Evolutionary conservation across 1,284 basidiomycete genomes (phyloP), one percentile per base, ranked within the genome.

Genomic region (Anthracocystis setariae): DNA sequence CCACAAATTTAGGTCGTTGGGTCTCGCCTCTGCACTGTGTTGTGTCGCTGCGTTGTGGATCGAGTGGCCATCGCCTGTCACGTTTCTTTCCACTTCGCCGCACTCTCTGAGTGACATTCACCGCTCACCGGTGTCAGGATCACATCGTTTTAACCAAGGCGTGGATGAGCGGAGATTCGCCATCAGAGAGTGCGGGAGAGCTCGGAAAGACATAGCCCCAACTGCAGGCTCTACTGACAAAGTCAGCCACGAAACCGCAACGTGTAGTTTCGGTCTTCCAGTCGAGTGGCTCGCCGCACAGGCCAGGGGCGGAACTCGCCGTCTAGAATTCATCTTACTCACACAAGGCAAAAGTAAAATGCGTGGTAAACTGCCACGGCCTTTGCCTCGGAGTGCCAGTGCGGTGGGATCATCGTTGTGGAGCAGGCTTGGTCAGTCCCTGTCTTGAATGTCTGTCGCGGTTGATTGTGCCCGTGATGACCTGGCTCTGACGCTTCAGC

Each of bases 381-480:
- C 37, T 52, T 57, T 56, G 53, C 53, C 64, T 61, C 58, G 52
- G 57, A 35, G 25, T 21, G 27, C n/a, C n/a, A n/a, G n/a, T n/a
- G n/a, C n/a, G n/a, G n/a, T n/a, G n/a, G n/a, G n/a, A n/a, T n/a
- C n/a, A n/a, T n/a, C n/a, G n/a, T n/a, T n/a, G n/a, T n/a, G n/a
- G n/a, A n/a, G n/a, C n/a, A n/a, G n/a, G n/a, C n/a, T 46, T 7
- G 25, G 17, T 5, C 17, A 3, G 12, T 8, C 10, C 20, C 18
- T 42, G 7, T 23, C 10, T 21, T 23, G 40, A 42, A 23, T 3
- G n/a, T n/a, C n/a, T n/a, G n/a, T n/a, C n/a, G n/a, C n/a, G n/a
- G n/a, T n/a, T n/a, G n/a, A n/a, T 21, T 13, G 18, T 18, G 18
- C 20, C 40, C 21, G n/a, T 42, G n/a, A 12, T 42, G 21, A 42